Percentiles rank a stretch among this genome's conserved stretches.
Conservation (phyloP, 805 yeast species). For the Metschnikowia similis region DNA sequence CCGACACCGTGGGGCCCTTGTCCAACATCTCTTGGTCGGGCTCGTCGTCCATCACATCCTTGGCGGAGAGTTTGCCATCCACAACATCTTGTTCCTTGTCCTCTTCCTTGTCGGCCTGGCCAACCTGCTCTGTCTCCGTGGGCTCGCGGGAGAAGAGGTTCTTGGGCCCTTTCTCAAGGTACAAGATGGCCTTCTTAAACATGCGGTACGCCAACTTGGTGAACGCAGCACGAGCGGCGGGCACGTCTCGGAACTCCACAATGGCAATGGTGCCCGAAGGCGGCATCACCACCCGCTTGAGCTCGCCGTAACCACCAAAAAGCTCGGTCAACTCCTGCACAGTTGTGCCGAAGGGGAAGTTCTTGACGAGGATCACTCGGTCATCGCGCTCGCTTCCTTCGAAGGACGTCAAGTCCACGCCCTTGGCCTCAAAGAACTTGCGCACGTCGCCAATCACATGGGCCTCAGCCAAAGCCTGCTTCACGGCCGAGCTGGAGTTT, state of each 20-base stretch:
- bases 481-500: constrained; percentile 82
- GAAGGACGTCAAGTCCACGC: constrained; percentile 78
- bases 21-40: constrained; percentile 38
- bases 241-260: constrained; percentile 77
- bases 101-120: constrained; percentile 17
- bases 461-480: constrained; percentile 96
- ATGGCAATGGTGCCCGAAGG: constrained; percentile 96
- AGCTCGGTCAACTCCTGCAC: constrained; percentile 76
- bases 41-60: constrained; percentile 35
- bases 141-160: constrained; percentile 68
- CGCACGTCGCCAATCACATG: constrained; percentile 91
- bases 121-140: constrained; percentile 25
- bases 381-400: constrained; percentile 69
- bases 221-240: constrained; percentile 87
- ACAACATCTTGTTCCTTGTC: constrained; percentile 14
- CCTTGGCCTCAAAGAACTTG: constrained; percentile 76
- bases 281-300: constrained; percentile 83
- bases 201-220: constrained; percentile 82
- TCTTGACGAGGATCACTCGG: constrained; percentile 75
- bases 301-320: constrained; percentile 74
- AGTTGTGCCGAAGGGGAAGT: constrained; percentile 85
- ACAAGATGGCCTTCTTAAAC: constrained; percentile 80
- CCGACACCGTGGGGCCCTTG: constrained; percentile 73
- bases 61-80: constrained; percentile 41
- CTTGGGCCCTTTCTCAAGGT: constrained; percentile 91